Conservation (phyloP, 2,329 filamentous ascomycete genomes). For the Calonectria hongkongensis region DNA sequence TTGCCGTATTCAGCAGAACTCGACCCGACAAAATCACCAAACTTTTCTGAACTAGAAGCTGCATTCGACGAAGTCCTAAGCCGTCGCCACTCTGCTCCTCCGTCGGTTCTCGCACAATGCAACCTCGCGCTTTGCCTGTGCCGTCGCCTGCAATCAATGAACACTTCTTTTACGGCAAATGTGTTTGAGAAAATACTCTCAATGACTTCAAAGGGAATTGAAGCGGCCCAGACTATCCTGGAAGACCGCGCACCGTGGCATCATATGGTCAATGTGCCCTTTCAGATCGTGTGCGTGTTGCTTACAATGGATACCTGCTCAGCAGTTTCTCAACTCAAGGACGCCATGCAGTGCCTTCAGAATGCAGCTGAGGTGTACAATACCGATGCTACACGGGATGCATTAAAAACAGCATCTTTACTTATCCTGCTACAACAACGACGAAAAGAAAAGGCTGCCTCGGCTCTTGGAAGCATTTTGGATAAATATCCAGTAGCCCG, state of each 20-base stretch:
- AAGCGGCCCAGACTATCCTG: conserved; percentile 68
- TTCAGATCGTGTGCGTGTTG: conserved; percentile 74
- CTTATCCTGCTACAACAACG: conserved; percentile 72
- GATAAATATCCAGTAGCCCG: conserved; percentile 56
- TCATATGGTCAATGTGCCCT: conserved; percentile 76
- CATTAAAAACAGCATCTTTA: conserved; percentile 72
- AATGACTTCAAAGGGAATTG: conserved; percentile 66
- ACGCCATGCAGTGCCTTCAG: conserved; percentile 69
- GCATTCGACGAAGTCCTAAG: conserved; percentile 65
- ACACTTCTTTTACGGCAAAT: conserved; percentile 64
- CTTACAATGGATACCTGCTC: conserved; percentile 72
- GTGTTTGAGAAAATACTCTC: conserved; percentile 68
- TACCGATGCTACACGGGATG: conserved; percentile 70
- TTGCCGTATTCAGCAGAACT: conserved; percentile 72
- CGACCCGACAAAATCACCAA: conserved; percentile 68
- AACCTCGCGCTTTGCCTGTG: conserved; percentile 75
- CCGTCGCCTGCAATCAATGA: conserved; percentile 71
- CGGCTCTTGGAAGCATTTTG: conserved; percentile 62
- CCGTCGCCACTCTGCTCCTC: conserved; percentile 62
- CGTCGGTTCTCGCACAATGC: conserved; percentile 69
- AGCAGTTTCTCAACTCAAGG: conserved; percentile 67
- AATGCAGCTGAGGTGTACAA: conserved; percentile 65
- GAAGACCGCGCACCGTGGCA: conserved; percentile 71
- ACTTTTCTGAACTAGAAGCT: conserved; percentile 64
- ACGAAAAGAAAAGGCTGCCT: conserved; percentile 67